phyloP scores from a whole-genome alignment of 2,329 filamentous ascomycete genomes.

The Arthroderma uncinatum region DNA sequence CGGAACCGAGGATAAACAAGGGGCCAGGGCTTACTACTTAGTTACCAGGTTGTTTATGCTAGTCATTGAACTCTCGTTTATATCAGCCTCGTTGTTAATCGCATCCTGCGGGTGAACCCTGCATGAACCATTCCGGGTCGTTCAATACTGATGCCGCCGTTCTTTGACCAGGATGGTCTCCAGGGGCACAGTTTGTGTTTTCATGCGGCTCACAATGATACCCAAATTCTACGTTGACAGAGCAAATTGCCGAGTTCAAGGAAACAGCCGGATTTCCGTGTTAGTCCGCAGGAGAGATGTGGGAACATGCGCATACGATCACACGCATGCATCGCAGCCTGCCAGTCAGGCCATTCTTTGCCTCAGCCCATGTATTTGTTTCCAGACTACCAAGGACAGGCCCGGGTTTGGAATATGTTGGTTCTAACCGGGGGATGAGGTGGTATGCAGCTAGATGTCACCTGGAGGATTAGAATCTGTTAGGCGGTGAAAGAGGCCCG shows the following conservation, averaged over 20 bases:
- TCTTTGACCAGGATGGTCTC: too few species aligned
- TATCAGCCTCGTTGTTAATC: background rate
- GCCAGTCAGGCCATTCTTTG: too few species aligned
- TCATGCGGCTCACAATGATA: background rate
- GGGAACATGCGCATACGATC: background rate
- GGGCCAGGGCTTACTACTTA: background rate
- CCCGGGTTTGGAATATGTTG: background rate
- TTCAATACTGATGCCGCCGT: background rate
- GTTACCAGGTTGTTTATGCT: too few species aligned
- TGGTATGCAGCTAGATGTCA: background rate
- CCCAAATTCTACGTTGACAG: background rate
- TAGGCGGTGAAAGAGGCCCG: background rate
- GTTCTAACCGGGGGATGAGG: background rate
- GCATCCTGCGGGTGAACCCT: background rate
- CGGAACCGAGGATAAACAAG: background rate
- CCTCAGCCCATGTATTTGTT: too few species aligned
- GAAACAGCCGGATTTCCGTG: background rate
- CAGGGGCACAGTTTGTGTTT: too few species aligned
- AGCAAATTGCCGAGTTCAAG: background rate
- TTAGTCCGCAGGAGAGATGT: background rate
- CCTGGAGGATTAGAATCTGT: background rate
- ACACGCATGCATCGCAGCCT: background rate
- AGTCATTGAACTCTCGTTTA: background rate
- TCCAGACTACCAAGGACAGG: too few species aligned
- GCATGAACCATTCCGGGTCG: background rate